These are phyloP conservation scores for Wallacemonas rigidus DNA, from an alignment of 208 protist species.

Conservation along the genomic window DNA sequence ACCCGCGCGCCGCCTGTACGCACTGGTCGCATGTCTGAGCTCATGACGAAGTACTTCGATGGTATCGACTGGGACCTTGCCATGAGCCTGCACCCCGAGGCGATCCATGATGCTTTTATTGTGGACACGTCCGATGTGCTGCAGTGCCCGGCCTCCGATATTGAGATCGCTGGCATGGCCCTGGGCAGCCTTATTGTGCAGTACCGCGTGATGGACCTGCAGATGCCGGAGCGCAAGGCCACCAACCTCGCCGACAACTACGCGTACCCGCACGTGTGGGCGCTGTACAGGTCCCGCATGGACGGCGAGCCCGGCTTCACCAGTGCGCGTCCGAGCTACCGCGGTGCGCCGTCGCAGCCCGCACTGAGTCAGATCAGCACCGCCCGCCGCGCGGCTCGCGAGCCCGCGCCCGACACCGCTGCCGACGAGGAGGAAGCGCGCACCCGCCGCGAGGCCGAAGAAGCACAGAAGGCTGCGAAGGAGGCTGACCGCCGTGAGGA, in stretches of 20 bases:
- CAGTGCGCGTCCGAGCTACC: background rate
- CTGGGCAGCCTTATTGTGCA: conserved; percentile 46
- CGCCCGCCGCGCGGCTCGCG: conserved; percentile 4
- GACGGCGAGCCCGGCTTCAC: background rate
- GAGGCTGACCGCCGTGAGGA: conserved; percentile 17
- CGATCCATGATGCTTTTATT: conserved; percentile 33
- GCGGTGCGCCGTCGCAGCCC: conserved; percentile 14
- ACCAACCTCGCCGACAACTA: conserved; percentile 33
- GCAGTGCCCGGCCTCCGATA: conserved; percentile 22
- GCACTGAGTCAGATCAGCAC: conserved; percentile 1
- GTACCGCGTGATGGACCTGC: conserved; percentile 32
- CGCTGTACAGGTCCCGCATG: conserved; percentile 43
- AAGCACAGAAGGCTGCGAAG: conserved; percentile 15
- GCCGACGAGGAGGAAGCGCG: conserved; percentile 18
- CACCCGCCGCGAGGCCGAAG: conserved; percentile 26
- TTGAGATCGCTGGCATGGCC: conserved; percentile 33
- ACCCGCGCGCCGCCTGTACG: background rate
- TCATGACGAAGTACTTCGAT: conserved; percentile 44
- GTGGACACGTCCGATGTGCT: conserved; percentile 43
- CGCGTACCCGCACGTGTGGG: conserved; percentile 56
- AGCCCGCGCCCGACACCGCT: conserved; percentile 13
- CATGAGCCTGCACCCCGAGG: conserved; percentile 23
- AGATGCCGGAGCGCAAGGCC: conserved; percentile 23
- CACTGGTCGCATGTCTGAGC: conserved; percentile 10
- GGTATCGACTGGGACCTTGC: conserved; percentile 49